Evolutionary conservation across 768 basidiomycete species (phyloP).

Genomic region (Cystofilobasidium bisporidii): DNA sequence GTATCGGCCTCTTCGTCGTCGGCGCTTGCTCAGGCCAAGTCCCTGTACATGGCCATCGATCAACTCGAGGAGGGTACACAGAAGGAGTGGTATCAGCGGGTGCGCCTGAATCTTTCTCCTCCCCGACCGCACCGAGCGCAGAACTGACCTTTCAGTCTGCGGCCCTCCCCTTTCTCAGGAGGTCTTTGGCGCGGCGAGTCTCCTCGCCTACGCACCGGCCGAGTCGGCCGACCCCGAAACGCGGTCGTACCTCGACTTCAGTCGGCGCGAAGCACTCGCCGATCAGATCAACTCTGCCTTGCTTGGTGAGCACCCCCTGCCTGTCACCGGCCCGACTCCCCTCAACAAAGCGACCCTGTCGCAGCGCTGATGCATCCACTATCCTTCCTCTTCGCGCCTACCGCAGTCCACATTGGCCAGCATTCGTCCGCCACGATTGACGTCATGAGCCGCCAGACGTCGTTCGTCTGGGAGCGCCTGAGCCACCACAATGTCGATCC

Average conservation of each 20-base stretch:
- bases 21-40: constrained; percentile 45
- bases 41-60: constrained; percentile 56
- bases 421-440: not conserved
- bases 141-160: not conserved
- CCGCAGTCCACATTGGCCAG: constrained; percentile 16
- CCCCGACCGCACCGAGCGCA: not conserved
- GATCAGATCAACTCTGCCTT: constrained; percentile 83
- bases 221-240: constrained; percentile 54
- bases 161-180: constrained; percentile 44
- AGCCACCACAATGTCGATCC: constrained; percentile 9
- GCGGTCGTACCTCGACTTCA: constrained; percentile 65
- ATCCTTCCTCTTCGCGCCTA: too few relatives aligned
- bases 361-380: too few relatives aligned
- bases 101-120: not conserved
- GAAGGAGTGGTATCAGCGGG: constrained; percentile 48
- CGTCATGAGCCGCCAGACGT: constrained; percentile 6
- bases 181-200: constrained; percentile 59
- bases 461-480: constrained; percentile 22
- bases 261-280: constrained; percentile 68
- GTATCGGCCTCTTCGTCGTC: constrained; percentile 9
- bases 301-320: constrained; percentile 38
- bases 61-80: constrained; percentile 51
- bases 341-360: too few relatives aligned
- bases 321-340: too few relatives aligned
- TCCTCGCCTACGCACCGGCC: constrained; percentile 58